Evolutionary conservation across 306 rosid species (phyloP), one percentile per base, ranked within the genome.

Genomic region (Gillenia trifoliata): DNA sequence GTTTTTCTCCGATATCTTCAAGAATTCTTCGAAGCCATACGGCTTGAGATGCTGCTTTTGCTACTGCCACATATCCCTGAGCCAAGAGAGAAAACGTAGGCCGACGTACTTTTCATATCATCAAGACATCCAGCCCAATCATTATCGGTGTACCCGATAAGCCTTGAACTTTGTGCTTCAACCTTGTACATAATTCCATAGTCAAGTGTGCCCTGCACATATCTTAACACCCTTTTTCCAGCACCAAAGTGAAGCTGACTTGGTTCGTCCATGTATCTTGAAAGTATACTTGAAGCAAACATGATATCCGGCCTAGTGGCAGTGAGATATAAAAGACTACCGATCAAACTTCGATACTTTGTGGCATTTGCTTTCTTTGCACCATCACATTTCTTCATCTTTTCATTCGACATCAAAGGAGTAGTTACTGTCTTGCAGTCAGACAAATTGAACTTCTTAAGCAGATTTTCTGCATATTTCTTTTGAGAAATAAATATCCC

Each of bases 241-340:
- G 25, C 59, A 31, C 66, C 59, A 57, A 13, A 81, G 15, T 71
- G 61, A 3, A 9, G 19, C 20, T 71, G 38, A 17, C 78, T 75
- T 56, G 50, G 74, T 0, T 34, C 36, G 6, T 70, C 49, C 77
- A 43, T 75, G 12, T 68, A 80, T 16, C 66, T 64, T 17, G 80
- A 0, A 75, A 40, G 57, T 0, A 80, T 4, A 66, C 52, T 76
- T 57, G 40, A 41, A n/a, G 36, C 50, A 25, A 70, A 76, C 60
- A 75, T 66, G 6, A 66, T 75, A 12, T 66, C n/a, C 0, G 26
- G 74, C 4, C 70, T 45, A 1, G 75, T 57, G 8, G 69, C 13
- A 5, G 47, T 66, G 2, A 75, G 45, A 40, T 54, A 55, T 2
- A 40, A 66, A 23, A 1, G 26, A 4, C 73, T 60, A 6, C 70